Evolutionary conservation across 2,329 filamentous ascomycete species (phyloP).

Genomic region (Penicillium sp.): DNA sequence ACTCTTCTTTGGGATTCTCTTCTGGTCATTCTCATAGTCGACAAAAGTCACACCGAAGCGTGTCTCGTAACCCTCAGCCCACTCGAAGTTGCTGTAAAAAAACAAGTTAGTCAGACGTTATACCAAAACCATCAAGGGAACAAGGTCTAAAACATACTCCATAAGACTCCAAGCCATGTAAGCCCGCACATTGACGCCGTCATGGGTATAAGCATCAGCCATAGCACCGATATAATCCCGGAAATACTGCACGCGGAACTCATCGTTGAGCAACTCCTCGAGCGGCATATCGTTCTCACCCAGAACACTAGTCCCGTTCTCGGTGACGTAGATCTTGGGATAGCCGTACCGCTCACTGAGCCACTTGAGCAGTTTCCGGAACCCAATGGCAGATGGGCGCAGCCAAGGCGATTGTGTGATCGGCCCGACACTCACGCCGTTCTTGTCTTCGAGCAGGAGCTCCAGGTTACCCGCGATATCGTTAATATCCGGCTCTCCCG

Average conservation of each 20-base stretch:
- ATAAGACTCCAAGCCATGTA: conserved; percentile 84
- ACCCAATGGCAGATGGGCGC: conserved; percentile 64
- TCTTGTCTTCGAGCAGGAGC: conserved; percentile 60
- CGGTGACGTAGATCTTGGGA: conserved; percentile 76
- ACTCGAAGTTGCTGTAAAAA: conserved; percentile 63
- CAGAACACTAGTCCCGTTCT: conserved; percentile 78
- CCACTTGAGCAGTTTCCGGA: conserved; percentile 69
- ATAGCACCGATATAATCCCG: conserved; percentile 66
- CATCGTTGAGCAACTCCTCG: conserved; percentile 66
- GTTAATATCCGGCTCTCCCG: conserved; percentile 50
- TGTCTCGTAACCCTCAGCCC: conserved; percentile 84
- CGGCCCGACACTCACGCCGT: conserved; percentile 64
- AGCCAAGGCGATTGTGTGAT: conserved; percentile 80
- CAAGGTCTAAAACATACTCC: conserved; percentile 46
- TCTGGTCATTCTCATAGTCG: conserved; percentile 71
- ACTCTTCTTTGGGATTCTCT: conserved; percentile 75
- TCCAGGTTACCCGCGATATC: conserved; percentile 72
- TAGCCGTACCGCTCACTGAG: conserved; percentile 65
- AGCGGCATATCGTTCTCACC: conserved; percentile 67
- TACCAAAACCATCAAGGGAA: neutral
- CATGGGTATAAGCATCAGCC: conserved; percentile 60
- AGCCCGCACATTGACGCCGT: conserved; percentile 68
- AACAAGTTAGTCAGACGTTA: conserved; percentile 4
- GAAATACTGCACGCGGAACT: conserved; percentile 74
- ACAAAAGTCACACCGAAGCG: conserved; percentile 77